Conservation (phyloP, 176 grass and related monocot genomes). For the Pontederia paniculata region DNA sequence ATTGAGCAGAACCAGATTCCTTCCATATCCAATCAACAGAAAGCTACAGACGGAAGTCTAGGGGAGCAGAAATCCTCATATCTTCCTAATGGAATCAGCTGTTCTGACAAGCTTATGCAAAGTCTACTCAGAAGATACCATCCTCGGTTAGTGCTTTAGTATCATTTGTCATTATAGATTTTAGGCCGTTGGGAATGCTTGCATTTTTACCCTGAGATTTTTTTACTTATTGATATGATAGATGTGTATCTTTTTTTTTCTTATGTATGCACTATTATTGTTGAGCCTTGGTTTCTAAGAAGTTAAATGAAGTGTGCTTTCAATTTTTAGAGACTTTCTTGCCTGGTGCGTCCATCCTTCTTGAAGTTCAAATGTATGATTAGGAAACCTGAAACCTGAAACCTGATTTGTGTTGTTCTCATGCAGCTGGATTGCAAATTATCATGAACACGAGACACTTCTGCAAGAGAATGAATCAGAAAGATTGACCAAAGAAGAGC, state of each 20-base stretch:
- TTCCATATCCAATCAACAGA: conserved; percentile 15
- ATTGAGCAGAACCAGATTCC: conserved; percentile 31
- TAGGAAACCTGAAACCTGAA: too few species aligned
- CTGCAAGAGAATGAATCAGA: conserved; percentile 95
- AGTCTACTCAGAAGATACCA: conserved; percentile 56
- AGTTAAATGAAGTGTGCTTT: too few species aligned
- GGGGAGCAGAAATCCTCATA: conserved; percentile 17
- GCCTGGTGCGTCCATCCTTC: too few species aligned
- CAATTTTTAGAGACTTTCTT: too few species aligned
- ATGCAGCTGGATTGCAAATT: conserved; percentile 78
- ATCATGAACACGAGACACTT: conserved; percentile 94
- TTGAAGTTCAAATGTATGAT: too few species aligned
- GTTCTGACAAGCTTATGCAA: conserved; percentile 57
- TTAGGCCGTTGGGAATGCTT: not conserved
- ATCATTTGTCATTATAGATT: not conserved
- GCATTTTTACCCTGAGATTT: too few species aligned
- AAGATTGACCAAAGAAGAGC: conserved; percentile 87
- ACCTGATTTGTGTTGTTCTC: not conserved
- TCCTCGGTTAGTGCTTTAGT: conserved; percentile 40
- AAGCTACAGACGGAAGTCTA: conserved; percentile 20
- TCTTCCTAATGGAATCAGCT: conserved; percentile 19
- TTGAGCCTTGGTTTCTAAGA: too few species aligned
- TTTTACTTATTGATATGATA: too few species aligned
- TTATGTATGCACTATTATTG: too few species aligned
- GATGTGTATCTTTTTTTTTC: too few species aligned